Conservation (phyloP, 225 moss, liverwort and hornwort species). For the Ulota crispa region DNA sequence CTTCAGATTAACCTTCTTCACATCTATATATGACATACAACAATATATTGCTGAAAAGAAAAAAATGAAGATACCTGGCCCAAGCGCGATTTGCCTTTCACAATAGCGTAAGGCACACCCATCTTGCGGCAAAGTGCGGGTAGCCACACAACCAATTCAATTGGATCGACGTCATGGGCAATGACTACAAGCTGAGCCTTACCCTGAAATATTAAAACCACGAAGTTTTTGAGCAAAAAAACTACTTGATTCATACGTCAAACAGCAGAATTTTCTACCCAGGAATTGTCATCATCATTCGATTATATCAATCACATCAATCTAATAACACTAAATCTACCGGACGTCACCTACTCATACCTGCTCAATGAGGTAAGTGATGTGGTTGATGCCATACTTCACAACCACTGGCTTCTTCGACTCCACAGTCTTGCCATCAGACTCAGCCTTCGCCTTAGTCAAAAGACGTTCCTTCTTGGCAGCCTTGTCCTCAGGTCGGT, state of each 20-base stretch:
- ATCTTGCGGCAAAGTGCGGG: constrained; percentile 93
- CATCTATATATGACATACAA: background rate
- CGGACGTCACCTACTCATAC: constrained; percentile 21
- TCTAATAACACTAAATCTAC: background rate
- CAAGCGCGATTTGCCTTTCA: constrained; percentile 90
- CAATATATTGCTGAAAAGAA: too few relatives aligned
- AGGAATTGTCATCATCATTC: background rate
- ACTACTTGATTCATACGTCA: background rate
- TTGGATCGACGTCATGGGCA: constrained; percentile 92
- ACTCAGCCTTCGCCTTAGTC: constrained; percentile 84
- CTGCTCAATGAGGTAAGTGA: constrained; percentile 94
- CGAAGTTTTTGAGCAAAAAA: background rate
- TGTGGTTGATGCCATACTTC: constrained; percentile 88
- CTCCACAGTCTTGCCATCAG: constrained; percentile 84
- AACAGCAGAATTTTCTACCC: background rate
- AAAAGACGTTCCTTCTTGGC: constrained; percentile 92
- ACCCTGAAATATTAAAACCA: constrained; percentile 43
- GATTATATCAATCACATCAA: too few relatives aligned
- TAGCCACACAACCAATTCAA: constrained; percentile 89
- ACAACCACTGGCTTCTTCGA: constrained; percentile 94
- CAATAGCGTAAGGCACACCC: constrained; percentile 85
- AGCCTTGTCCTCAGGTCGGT: constrained; percentile 92
- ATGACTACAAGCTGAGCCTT: constrained; percentile 91
- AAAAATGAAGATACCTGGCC: constrained; percentile 45
- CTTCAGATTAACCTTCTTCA: background rate